Base-by-base conservation (phyloP, 2,329 filamentous ascomycete species). In the Alternaria burnsii region DNA sequence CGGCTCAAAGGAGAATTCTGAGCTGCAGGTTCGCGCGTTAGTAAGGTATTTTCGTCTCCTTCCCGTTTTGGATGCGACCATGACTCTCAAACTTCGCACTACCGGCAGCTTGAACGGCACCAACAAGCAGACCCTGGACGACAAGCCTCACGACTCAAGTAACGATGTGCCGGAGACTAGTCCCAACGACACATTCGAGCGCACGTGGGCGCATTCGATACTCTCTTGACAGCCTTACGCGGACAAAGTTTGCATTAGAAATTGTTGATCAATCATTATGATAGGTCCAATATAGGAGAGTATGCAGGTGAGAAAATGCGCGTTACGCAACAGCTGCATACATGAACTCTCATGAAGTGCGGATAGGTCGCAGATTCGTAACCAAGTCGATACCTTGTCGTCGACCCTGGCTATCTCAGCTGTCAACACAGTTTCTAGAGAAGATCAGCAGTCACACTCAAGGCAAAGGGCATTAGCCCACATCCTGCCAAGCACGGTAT, bases 381-480 rank as follows among this genome's bases (percentile, higher is more conserved):
- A 30, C 34, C 41, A 52, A 47, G 40, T 46, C 41, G 18, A 36
- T 32, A 36, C 53, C 58, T 41, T 52, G 58, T 57, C 34, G n/a
- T 24, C 20, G 11, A 22, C 28, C 51, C 51, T 34, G 47, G 52
- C 30, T 41, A 40, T 10, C 32, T 46, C 52, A 59, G 32, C 52
- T 56, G 52, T 55, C 40, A 47, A 52, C 26, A 28, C 28, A 40
- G 32, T 32, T 51, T 54, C 22, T n/a, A 52, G 26, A 22, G 20
- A 59, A 59, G 62, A 65, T 65, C 62, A 53, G 52, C 62, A 52
- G 42, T 57, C 62, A 55, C 52, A 59, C 41, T 41, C 48, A 59
- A 26, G 43, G 32, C 47, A 51, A 38, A 50, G 28, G 38, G 44
- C 62, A 52, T 62, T 62, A 62, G 62, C 55, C 44, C 42, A 48